Percentiles rank a stretch among this genome's conserved stretches.
Evolutionary conservation across 345 rosid genomes (phyloP).

Genomic region (Viola odorata): DNA sequence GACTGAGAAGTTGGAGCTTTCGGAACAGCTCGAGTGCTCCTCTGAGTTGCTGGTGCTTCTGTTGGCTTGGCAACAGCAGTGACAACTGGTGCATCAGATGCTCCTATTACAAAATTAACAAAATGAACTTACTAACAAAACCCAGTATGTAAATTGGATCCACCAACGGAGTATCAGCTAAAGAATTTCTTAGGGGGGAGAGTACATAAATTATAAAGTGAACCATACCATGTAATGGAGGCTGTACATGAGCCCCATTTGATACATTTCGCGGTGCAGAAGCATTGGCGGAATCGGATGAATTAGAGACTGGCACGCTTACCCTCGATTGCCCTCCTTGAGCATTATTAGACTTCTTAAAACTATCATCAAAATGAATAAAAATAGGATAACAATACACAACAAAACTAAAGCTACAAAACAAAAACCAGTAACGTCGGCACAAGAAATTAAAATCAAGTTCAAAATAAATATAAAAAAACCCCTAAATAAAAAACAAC

Average conservation of each 20-base stretch:
- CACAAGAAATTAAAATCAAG: background rate
- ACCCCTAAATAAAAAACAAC: background rate
- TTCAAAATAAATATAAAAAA: background rate
- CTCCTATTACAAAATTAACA: conserved; percentile 26
- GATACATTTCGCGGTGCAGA: conserved; percentile 36
- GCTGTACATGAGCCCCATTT: conserved; percentile 52
- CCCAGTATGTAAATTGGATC: no score
- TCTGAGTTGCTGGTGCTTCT: conserved; percentile 37
- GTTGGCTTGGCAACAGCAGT: conserved; percentile 33
- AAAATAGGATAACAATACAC: background rate
- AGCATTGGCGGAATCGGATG: conserved; percentile 35
- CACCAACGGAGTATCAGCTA: no score
- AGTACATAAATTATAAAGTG: background rate
- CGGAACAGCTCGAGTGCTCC: conserved; percentile 49
- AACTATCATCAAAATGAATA: conserved; percentile 30
- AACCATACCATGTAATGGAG: conserved; percentile 53
- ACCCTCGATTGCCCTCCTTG: conserved; percentile 72
- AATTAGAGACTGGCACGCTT: conserved; percentile 33
- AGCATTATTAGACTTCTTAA: conserved; percentile 61
- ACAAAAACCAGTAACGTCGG: background rate
- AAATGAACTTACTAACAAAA: background rate
- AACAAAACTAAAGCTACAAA: background rate
- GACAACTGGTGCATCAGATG: conserved; percentile 39
- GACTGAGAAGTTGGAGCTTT: conserved; percentile 83
- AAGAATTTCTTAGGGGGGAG: no score